Percentiles rank a stretch among this genome's conserved stretches.
phyloP scores from a whole-genome alignment of 768 basidiomycete species.

The Lentinula sp. region DNA sequence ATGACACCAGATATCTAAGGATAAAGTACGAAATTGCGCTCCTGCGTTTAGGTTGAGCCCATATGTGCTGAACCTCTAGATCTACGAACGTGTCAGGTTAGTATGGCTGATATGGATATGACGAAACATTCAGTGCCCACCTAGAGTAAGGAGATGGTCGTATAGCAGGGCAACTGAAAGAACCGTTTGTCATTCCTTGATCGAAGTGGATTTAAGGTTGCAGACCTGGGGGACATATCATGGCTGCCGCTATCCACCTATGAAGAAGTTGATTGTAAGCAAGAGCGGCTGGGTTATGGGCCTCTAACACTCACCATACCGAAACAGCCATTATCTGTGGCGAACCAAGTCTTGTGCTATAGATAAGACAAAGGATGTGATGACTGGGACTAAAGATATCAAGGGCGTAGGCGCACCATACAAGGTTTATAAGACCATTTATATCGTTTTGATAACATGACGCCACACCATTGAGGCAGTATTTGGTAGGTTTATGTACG shows the following conservation, averaged over 20 bases:
- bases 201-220: not conserved
- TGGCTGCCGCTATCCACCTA: not conserved
- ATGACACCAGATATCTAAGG: not conserved
- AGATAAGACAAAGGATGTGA: no score
- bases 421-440: no score
- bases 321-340: not conserved
- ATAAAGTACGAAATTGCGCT: not conserved
- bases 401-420: no score
- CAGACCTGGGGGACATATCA: not conserved
- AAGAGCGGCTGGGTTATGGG: no score
- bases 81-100: not conserved
- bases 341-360: no score
- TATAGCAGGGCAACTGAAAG: not conserved
- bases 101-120: not conserved
- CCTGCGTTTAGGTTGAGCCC: not conserved
- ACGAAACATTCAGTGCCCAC: not conserved
- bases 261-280: not conserved
- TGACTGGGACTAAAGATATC: no score
- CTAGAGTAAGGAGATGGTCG: not conserved
- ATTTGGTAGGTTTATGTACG: no score
- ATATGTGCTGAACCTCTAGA: not conserved
- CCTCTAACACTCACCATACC: not conserved
- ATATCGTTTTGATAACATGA: no score
- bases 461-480: no score
- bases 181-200: not conserved